Base-by-base conservation (phyloP, 305 asterid genomes). In the Rubia tinctorum region DNA sequence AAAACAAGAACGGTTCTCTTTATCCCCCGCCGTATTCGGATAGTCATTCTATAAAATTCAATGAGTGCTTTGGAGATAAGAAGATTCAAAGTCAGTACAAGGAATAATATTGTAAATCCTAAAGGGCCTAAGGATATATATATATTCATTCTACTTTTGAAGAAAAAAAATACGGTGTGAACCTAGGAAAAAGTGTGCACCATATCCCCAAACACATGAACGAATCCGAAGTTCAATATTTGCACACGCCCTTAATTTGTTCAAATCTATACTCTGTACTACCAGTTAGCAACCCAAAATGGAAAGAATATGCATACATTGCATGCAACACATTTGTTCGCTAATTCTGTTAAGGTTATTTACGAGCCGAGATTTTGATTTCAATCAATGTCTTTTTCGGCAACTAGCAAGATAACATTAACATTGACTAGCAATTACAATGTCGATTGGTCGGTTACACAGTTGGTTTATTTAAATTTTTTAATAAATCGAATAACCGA, bases 161-260 rank as follows among this genome's bases (percentile, higher is more conserved):
- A 43, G 9, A 40, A 23, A 0, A 30, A 25, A 22, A 0, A 55
- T 34, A 10, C n/a, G 47, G 86, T 86, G 82, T 86, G 88, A 84
- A 82, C 80, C 42, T 66, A 47, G n/a, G 75, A 76, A 68, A 78
- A 58, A 30, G 9, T 60, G 34, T 34, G 78, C 69, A 15, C 37
- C 6, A 15, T 37, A 44, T 58, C 25, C 13, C 40, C n/a, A 0
- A 43, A 75, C n/a, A 44, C n/a, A 60, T 73, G 45, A 49, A 59
- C 59, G 44, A 69, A 55, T 63, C 69, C 13, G 30, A 74, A 74
- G 56, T 80, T 84, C 85, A 86, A 86, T 85, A 71, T 80, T 83
- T 75, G 79, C 78, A 67, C 59, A 74, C 81, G 74, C n/a, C 34
- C 76, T 75, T 73, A 53, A 72, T 56, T 39, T 68, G 55, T 37